Evolutionary conservation across 257 asterid genomes (phyloP), one percentile per base, ranked within the genome.

Genomic region (Asclepias syriaca): DNA sequence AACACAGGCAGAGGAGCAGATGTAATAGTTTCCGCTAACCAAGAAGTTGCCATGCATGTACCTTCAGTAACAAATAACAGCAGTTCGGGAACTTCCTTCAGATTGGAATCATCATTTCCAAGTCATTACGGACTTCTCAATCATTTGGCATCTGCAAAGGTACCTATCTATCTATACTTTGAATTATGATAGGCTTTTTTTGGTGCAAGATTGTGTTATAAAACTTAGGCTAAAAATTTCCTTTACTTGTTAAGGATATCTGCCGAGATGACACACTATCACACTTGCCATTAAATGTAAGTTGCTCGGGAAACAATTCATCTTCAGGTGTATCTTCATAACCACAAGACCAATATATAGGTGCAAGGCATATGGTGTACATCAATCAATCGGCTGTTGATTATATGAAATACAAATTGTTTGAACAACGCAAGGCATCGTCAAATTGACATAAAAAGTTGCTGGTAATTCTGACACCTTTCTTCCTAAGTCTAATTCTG

Each of bases 291-390:
- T 78, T 90, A 53, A 94, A 92, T 75, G 78, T 81, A 71, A 84
- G 95, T 77, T 80, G 94, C 84, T 85, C 95, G 3, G 95, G 91
- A 50, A 90, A 90, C 79, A 90, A 82, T 81, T 89, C 90, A n/a
- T 85, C 96, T 40, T 87, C 97, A 0, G 95, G 91, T 48, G 82
- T 90, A 73, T 93, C 95, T 24, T 87, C 96, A 18, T 89, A 85
- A 80, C 77, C 48, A 49, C 56, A 39, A 54, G 65, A 56, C 2
- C 21, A 37, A 57, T 37, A 37, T 51, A 43, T 65, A 24, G 27
- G 37, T 32, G 16, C 27, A 61, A 24, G 46, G 61, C 79, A 49
- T 34, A 34, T 75, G 80, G 69, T 81, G 81, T 78, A 74, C 59
- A 72, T 79, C 81, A 46, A 72, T 79, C 81, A 46, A 56, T 70